Evolutionary conservation across 2,329 filamentous ascomycete genomes (phyloP).

Genomic region (Colletotrichum scovillei): DNA sequence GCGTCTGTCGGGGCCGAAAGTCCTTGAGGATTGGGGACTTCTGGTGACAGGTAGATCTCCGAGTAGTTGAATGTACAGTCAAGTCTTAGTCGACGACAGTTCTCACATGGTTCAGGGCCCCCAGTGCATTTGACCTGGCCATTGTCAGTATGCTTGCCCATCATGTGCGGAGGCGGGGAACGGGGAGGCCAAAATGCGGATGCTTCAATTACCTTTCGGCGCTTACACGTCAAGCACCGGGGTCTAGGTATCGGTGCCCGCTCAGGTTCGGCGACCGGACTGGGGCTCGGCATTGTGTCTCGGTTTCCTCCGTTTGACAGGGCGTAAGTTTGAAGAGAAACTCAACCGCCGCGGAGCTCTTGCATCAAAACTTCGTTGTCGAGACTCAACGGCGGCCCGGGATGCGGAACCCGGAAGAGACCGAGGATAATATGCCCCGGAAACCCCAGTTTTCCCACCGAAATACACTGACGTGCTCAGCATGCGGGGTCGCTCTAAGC

Average conservation of each 20-base stretch:
- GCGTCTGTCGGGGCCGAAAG: background rate
- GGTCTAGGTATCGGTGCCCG: background rate
- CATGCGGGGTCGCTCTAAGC: slow-evolving; percentile 21
- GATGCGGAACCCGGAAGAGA: slow-evolving; percentile 25
- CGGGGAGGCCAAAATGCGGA: background rate
- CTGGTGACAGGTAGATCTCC: background rate
- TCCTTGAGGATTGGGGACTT: slow-evolving; percentile 5
- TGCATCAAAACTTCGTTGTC: background rate
- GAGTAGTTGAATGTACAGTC: slow-evolving; percentile 24
- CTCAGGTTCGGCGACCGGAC: background rate
- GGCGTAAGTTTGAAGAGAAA: background rate
- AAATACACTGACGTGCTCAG: slow-evolving; percentile 21
- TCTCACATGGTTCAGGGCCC: slow-evolving; percentile 18
- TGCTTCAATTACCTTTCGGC: slow-evolving; percentile 13
- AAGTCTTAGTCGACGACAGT: slow-evolving; percentile 15
- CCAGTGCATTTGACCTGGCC: slow-evolving; percentile 15
- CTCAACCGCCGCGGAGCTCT: background rate
- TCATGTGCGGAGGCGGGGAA: background rate
- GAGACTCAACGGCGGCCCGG: background rate
- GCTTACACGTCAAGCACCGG: slow-evolving; percentile 23
- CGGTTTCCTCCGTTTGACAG: background rate
- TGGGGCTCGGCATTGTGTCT: slow-evolving; percentile 21
- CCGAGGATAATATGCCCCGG: slow-evolving; percentile 15
- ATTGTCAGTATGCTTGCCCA: background rate
- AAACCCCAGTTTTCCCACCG: slow-evolving; percentile 23